Evolutionary conservation across 768 basidiomycete species (phyloP).

Genomic region (Imleria badia): DNA sequence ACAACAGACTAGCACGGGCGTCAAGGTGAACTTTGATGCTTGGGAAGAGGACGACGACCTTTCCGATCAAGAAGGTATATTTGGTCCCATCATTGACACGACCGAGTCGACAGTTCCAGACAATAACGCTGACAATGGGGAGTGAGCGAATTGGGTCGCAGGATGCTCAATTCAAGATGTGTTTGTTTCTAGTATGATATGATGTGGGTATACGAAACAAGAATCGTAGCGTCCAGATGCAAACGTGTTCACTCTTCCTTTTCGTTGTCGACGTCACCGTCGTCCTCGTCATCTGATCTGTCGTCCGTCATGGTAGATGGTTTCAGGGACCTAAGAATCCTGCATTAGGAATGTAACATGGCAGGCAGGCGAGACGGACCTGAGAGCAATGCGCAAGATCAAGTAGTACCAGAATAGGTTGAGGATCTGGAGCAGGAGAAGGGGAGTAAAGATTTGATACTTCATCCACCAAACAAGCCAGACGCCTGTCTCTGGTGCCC

Average conservation of each 20-base stretch:
- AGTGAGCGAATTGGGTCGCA: background rate
- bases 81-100: constrained; percentile 24
- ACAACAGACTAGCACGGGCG: constrained; percentile 28
- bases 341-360: constrained; percentile 7
- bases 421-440: constrained; percentile 74
- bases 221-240: constrained; percentile 2
- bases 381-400: constrained; percentile 71
- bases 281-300: constrained; percentile 77
- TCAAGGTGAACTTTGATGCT: constrained; percentile 57
- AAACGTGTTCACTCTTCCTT: constrained; percentile 31
- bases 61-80: constrained; percentile 45
- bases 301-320: constrained; percentile 57
- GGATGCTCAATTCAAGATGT: background rate
- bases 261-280: constrained; percentile 38
- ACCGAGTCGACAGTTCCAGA: constrained; percentile 2
- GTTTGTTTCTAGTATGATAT: constrained; percentile 5
- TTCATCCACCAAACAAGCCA: constrained; percentile 80
- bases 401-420: constrained; percentile 94
- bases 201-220: constrained; percentile 6
- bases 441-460: constrained; percentile 74
- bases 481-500: constrained; percentile 59
- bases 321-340: constrained; percentile 48
- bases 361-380: constrained; percentile 46
- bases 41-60: constrained; percentile 56
- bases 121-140: background rate